Percentiles rank a stretch among this genome's conserved stretches.
Evolutionary conservation across 2,329 filamentous ascomycete genomes (phyloP).

Genomic region (Stagonosporopsis chrysanthemi): DNA sequence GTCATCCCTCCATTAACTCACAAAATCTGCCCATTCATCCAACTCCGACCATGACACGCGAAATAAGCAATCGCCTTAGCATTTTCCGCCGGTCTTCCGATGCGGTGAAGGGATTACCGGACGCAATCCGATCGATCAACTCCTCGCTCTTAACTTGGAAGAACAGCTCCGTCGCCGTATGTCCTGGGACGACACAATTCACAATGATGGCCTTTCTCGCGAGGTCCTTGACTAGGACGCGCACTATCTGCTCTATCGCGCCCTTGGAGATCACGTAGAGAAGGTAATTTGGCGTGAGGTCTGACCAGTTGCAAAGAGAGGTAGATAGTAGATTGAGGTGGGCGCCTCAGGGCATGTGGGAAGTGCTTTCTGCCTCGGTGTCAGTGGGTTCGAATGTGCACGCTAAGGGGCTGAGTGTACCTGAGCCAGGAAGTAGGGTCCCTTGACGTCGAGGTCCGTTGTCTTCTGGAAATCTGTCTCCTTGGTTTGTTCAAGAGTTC

Average conservation of each 20-base stretch:
- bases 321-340: constrained; percentile 33
- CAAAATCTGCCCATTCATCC: constrained; percentile 41
- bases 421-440: constrained; percentile 39
- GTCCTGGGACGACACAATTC: constrained; percentile 62
- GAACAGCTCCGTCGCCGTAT: constrained; percentile 65
- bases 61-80: constrained; percentile 34
- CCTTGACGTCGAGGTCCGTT: constrained; percentile 64
- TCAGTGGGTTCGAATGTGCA: not conserved
- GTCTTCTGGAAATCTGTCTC: constrained; percentile 69
- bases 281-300: constrained; percentile 34
- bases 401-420: not conserved
- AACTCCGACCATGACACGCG: constrained; percentile 24
- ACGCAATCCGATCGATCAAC: constrained; percentile 30
- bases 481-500: constrained; percentile 64
- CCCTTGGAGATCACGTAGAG: constrained; percentile 65
- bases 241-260: constrained; percentile 66
- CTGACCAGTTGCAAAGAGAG: constrained; percentile 23
- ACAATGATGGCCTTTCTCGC: constrained; percentile 60
- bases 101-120: constrained; percentile 27
- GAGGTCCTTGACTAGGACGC: constrained; percentile 64
- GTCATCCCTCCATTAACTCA: constrained; percentile 40
- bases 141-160: constrained; percentile 50
- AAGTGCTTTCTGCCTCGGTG: constrained; percentile 28
- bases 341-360: constrained; percentile 26
- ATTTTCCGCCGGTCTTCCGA: constrained; percentile 38